Base-by-base conservation (phyloP, 352 stramenopile genomes). In the Pythium apleroticum region DNA sequence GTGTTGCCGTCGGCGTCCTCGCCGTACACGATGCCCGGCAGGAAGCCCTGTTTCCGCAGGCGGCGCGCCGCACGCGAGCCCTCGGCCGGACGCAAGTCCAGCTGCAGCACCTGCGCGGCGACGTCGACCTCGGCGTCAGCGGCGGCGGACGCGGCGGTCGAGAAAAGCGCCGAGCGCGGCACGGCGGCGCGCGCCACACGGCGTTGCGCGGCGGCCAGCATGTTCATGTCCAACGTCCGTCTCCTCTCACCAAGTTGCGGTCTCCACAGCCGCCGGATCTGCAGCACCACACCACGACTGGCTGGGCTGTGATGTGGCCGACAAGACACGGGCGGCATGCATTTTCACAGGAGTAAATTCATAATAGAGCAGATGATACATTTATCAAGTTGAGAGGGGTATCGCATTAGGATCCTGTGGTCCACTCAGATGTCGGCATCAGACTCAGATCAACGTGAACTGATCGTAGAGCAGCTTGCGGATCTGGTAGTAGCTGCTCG, bases 401-500 rank as follows among this genome's bases (percentile, higher is more conserved):
- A 65, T 43, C 27, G 12, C 5, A 41, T 69, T 63, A 24, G 14
- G 1, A 35, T 22, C 22, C 7, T 33, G 10, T 25, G 28, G 28
- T 43, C 10, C 14, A 45, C 20, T 60, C 49, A 50, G 63, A 52
- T 41, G 39, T 10, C 31, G 28, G 35, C 15, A 37, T 67, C 62
- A 65, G 62, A 65, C 58, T 75, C 68, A 96, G 49, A 96, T 79
- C n/a, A 96, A 66, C 22, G 86, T 96, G 66, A 94, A 96, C 63
- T 96, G 86, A 61, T 93, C 83, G 66, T 96, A 95, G 15, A 96
- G 71, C 57, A 96, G 74, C 57, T 89, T 75, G 52, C 88, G 84
- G 60, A 96, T 94, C 60, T 86, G 82, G 67, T 93, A 96, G 73
- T 95, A 96, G 72, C 86, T 95, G 66, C 72, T 84, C 27, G 83